Conservation (phyloP, 768 basidiomycete species). For the Hydnomerulius pinastri region DNA sequence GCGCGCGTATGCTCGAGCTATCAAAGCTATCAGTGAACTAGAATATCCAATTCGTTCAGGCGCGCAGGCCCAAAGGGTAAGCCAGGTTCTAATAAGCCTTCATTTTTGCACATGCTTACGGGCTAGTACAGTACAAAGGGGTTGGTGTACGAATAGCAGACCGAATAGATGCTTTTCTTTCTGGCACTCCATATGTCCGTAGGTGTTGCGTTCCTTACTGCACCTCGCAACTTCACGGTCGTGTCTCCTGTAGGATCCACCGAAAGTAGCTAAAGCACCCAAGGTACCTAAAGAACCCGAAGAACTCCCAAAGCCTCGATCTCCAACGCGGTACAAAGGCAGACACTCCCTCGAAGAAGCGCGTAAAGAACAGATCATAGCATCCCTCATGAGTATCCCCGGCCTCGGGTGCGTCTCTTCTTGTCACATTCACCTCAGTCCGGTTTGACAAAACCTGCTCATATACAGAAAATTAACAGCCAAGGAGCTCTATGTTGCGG, state of each 20-base stretch:
- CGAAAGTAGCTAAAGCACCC: conserved; percentile 13
- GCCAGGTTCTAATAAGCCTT: conserved; percentile 2
- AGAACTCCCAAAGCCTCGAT: conserved; percentile 2
- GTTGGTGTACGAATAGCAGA: conserved; percentile 43
- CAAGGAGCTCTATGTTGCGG: conserved; percentile 48
- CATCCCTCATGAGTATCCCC: conserved; percentile 39
- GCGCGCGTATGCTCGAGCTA: conserved; percentile 50
- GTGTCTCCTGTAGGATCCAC: conserved; percentile 5
- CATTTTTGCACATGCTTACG: conserved; percentile 9
- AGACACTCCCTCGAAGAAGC: conserved; percentile 21
- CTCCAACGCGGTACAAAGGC: conserved; percentile 9
- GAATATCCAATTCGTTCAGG: conserved; percentile 46
- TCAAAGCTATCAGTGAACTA: conserved; percentile 41
- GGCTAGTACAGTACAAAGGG: conserved; percentile 29
- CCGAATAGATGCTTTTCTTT: conserved; percentile 46
- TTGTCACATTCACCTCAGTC: not conserved
- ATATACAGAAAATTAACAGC: conserved; percentile 32
- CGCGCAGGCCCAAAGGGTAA: conserved; percentile 37
- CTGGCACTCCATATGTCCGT: conserved; percentile 37
- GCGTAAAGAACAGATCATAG: conserved; percentile 28
- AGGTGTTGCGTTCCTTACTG: conserved; percentile 17
- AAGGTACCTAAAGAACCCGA: conserved; percentile 3
- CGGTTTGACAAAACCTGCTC: not conserved
- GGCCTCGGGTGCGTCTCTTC: conserved; percentile 47
- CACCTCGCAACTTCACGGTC: conserved; percentile 5